Evolutionary conservation across 2,329 filamentous ascomycete species (phyloP).

Genomic region (Alternaria sp.): DNA sequence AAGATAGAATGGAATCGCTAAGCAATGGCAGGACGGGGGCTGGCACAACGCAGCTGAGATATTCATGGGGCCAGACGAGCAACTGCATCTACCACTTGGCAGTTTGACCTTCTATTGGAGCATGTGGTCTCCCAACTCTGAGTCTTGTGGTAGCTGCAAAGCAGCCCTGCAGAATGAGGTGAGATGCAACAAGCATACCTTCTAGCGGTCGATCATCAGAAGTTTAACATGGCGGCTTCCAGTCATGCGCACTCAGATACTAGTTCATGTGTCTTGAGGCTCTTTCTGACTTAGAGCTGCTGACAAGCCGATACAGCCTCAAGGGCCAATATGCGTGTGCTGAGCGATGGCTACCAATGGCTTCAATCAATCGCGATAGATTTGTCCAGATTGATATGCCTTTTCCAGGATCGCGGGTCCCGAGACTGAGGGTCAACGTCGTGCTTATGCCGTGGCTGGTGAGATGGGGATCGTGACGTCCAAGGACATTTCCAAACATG

Average conservation of each 20-base stretch:
- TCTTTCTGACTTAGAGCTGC: conserved; percentile 15
- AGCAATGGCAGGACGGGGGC: conserved; percentile 87
- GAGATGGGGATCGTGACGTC: background rate
- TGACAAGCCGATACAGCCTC: conserved; percentile 16
- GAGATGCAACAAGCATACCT: conserved; percentile 26
- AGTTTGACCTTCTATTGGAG: background rate
- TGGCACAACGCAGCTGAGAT: background rate
- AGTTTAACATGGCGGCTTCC: conserved; percentile 21
- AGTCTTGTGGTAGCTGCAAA: conserved; percentile 1
- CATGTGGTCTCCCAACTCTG: background rate
- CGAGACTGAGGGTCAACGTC: background rate
- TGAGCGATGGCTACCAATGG: background rate
- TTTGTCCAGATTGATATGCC: background rate
- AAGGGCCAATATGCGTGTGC: background rate
- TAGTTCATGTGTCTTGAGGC: background rate
- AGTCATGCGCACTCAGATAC: conserved; percentile 3
- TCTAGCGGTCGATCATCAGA: conserved; percentile 26
- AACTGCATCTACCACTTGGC: background rate
- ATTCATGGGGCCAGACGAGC: background rate
- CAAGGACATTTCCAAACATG: conserved; percentile 1
- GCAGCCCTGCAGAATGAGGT: conserved; percentile 7
- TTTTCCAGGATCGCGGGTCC: background rate
- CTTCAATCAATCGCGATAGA: background rate
- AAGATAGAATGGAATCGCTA: conserved; percentile 78
- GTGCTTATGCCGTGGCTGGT: conserved; percentile 4